phyloP scores from a whole-genome alignment of 192 early-diverging fungal genomes.

The Entomortierella lignicola region DNA sequence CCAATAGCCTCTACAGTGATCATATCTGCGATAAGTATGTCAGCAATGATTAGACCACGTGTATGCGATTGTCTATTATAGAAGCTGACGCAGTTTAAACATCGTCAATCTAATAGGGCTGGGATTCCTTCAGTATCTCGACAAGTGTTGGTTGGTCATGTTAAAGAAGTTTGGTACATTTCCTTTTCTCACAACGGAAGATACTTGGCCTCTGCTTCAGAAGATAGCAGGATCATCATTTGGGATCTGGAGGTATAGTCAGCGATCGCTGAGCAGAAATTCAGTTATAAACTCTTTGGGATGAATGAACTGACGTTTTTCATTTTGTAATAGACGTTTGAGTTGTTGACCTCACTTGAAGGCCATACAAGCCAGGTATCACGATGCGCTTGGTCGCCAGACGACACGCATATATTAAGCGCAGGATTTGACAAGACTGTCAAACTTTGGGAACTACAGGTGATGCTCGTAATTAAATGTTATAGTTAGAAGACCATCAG shows the following conservation, averaged over 20 bases:
- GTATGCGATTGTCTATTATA: neutral
- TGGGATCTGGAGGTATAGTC: conserved; percentile 80
- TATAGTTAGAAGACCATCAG: no score
- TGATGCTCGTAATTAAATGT: conserved; percentile 21
- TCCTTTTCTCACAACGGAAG: conserved; percentile 90
- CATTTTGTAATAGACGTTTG: conserved; percentile 62
- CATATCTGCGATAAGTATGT: conserved; percentile 80
- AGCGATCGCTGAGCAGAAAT: neutral
- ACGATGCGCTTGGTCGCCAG: conserved; percentile 93
- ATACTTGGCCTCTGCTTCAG: conserved; percentile 92
- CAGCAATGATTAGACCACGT: no score
- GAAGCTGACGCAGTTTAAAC: neutral
- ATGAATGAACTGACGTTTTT: neutral
- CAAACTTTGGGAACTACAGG: conserved; percentile 84
- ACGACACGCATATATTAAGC: conserved; percentile 80
- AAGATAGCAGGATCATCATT: conserved; percentile 87
- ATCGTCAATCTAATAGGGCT: conserved; percentile 18
- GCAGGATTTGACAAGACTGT: conserved; percentile 85
- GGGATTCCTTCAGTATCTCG: conserved; percentile 70
- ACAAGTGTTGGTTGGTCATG: conserved; percentile 75
- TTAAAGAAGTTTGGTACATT: conserved; percentile 97
- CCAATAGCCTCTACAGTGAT: conserved; percentile 73
- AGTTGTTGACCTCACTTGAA: conserved; percentile 58
- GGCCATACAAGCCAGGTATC: conserved; percentile 83
- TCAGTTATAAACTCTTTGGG: neutral